Base-by-base conservation (phyloP, 2,329 filamentous ascomycete genomes). In the Teratosphaeriaceae sp. region DNA sequence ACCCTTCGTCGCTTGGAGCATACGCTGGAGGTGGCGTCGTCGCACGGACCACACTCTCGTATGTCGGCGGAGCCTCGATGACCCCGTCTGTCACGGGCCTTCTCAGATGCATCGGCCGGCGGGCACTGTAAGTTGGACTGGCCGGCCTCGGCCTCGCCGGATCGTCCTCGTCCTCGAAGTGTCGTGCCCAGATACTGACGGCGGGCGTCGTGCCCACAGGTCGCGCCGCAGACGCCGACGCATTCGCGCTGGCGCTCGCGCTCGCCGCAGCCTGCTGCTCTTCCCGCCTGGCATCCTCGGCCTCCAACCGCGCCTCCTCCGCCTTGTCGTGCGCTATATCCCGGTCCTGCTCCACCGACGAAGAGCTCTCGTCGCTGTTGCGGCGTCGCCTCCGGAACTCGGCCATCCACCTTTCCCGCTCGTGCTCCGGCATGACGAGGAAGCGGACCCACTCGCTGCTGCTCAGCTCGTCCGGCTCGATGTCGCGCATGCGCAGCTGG, bases 391-490 rank as follows among this genome's bases (percentile, higher is more conserved):
- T 45, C 7, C 45, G 44, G 44, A 61, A 61, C 22, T 55, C 48
- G 8, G 52, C 43, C 22, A 62, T 61, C 56, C 58, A 62, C 20
- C 59, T 44, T 2, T 62, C 59, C n/a, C 59, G 53, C 47, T 61
- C 59, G 38, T 46, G 40, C 31, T 53, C 53, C 22, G 55, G 53
- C 59, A 62, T 62, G 20, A 59, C 59, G 16, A 62, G 52, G 50
- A 62, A 62, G 20, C 51, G 51, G 20, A 62, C 55, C 59, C 59
- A 62, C 44, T 62, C 59, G 43, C 54, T 56, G 5, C 51, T 55
- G 46, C 48, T 54, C 29, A 62, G 47, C 43, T 62, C 59, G 23
- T 61, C 54, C 5, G 59, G 59, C 42, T 62, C 59, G 49, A 62
- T 61, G 26, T 58, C 55, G 36, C 58, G 58, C 56, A 62, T 62